These are phyloP conservation scores for Starmerella sirachaensis DNA, from an alignment of 805 yeast genomes.

Conservation along the genomic window DNA sequence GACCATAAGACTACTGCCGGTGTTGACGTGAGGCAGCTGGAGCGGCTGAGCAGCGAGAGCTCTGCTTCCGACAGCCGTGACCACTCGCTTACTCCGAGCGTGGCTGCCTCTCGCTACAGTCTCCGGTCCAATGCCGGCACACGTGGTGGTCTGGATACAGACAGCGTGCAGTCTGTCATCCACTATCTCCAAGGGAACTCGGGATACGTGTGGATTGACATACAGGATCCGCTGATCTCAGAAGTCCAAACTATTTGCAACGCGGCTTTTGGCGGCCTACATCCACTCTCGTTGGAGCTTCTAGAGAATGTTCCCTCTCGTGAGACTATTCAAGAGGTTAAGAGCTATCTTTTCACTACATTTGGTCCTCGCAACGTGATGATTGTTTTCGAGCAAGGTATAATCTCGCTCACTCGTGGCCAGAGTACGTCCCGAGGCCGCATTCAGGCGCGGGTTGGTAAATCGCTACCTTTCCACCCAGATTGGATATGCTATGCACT, in stretches of 20 bases:
- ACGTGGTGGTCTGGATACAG: not conserved
- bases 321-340: conserved; percentile 3
- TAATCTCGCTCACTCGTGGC: conserved; percentile 1
- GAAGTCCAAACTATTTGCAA: not conserved
- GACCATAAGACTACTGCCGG: not conserved
- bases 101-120: not conserved
- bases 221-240: not conserved
- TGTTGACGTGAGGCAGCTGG: not conserved
- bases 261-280: conserved; percentile 4
- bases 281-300: conserved; percentile 4
- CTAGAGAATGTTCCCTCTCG: not conserved
- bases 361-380: not conserved
- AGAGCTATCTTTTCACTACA: conserved; percentile 1
- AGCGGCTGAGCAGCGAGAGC: not conserved
- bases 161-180: not conserved
- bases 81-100: not conserved
- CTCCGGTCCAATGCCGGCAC: not conserved
- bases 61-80: not conserved
- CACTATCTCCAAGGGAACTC: not conserved
- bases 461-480: not conserved
- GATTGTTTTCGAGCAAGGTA: not conserved
- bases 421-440: not conserved
- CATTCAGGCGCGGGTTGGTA: conserved; percentile 1
- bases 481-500: conserved; percentile 6
- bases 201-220: conserved; percentile 4